Base-by-base conservation (phyloP, 2,329 filamentous ascomycete species). In the Phaeosphaeriaceae sp. region DNA sequence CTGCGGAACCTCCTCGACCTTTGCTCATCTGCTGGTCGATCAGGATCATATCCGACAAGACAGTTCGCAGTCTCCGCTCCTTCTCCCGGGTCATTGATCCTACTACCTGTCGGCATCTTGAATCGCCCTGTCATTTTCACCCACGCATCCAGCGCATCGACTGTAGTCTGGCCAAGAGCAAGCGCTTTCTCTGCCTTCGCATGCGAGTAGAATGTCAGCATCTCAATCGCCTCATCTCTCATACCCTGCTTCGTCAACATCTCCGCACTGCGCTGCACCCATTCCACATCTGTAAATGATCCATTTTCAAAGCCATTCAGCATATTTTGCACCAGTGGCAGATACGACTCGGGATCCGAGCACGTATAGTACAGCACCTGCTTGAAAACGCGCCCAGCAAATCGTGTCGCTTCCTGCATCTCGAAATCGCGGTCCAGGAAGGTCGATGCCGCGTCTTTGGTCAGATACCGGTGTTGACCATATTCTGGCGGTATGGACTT, bases 361-460 rank as follows among this genome's bases (percentile, higher is more conserved):
- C 71, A 74, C n/a, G 69, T 71, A 54, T 71, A 74, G 56, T 73
- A 74, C 47, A 74, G 48, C 0, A 70, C 64, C 21, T 70, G 68
- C 47, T 74, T 73, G 63, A 70, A 74, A 6, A 68, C 58, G 11
- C 68, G 64, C 7, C 71, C 70, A 1, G 71, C 69, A 35, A 74
- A 72, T 11, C 67, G 44, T 6, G 70, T 64, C 3, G 71, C 71
- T 59, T 74, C 71, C 40, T 74, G 71, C 28, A 59, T 65, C 56
- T 76, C 72, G 52, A 69, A 78, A 56, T 78, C 74, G 0, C 71
- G 63, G 28, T 76, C 71, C 17, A 78, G 60, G 46, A 77, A 77
- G 0, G 70, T 72, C 19, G 68, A 70, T 1, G 72, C 68, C 3
- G 75, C 74, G 19, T 71, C 73, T 26, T 72, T 72, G 9, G 73